Base-by-base conservation (phyloP, 2,329 filamentous ascomycete genomes). In the Trichoderma sp. region DNA sequence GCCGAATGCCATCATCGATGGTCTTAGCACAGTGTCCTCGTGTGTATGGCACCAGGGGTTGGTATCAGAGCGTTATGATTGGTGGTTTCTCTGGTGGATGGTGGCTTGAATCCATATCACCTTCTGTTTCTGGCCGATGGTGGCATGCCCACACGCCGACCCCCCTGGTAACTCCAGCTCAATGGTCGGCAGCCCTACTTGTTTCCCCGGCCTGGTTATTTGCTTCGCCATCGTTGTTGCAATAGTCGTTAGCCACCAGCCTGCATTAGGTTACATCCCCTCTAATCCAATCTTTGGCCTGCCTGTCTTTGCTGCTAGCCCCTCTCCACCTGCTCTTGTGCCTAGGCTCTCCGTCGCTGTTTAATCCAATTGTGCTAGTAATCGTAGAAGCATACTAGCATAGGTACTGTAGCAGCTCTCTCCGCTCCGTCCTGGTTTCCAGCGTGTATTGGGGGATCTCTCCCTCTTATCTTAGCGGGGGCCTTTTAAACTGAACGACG, bases 101-200 rank as follows among this genome's bases (percentile, higher is more conserved):
- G 77, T 77, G 77, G 74, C 74, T 75, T 73, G 72, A 71, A 37
- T 66, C 70, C 72, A 75, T 74, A 76, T 73, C 76, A 79, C 78
- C 78, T 79, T 79, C 78, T 79, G 68, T 72, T 79, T 79, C 72
- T 73, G 78, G 77, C 71, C 71, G 71, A 74, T 73, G 74, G 77
- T 79, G 74, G 77, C 75, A 78, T 78, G 74, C 74, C 74, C 75
- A 72, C 74, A 70, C 72, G 73, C 73, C 72, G 73, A 74, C 75
- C 71, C 71, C 60, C 64, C 37, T 52, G 63, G 71, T 47, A 16
- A 72, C 71, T 67, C 65, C 63, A 72, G 63, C 73, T 77, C 72
- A 76, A 71, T 78, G 76, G 76, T 71, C 72, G 66, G 72, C 70
- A 68, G 70, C 68, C 72, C 67, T 71, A 64, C 67, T 64, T 60